Conservation (phyloP, 495 filamentous ascomycete species). For the Lophiostoma macrostomum region DNA sequence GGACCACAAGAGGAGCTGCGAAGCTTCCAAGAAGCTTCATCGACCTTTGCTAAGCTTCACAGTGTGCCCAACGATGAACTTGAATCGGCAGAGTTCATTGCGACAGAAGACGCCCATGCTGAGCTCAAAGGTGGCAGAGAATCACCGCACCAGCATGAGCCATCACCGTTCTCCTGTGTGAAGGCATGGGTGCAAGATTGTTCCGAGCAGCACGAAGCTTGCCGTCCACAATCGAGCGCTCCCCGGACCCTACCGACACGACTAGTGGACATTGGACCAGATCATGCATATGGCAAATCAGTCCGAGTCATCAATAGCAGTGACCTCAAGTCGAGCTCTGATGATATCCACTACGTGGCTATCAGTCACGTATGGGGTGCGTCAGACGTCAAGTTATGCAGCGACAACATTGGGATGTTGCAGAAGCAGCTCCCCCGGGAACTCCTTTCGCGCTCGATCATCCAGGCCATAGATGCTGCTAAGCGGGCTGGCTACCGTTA, state of each 20-base stretch:
- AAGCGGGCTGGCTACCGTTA: constrained; percentile 21
- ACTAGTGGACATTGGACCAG: constrained; percentile 16
- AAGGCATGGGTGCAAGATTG: constrained; percentile 27
- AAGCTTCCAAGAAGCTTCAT: no score
- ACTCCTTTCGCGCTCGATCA: constrained; percentile 7
- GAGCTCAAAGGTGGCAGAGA: not conserved
- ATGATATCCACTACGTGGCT: constrained; percentile 5
- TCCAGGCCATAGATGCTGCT: constrained; percentile 19
- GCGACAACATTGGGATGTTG: constrained; percentile 4
- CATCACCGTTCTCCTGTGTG: not conserved
- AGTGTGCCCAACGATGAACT: no score
- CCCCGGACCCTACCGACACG: constrained; percentile 19
- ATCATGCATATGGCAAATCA: not conserved
- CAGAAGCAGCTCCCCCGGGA: constrained; percentile 4
- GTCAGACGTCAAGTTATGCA: constrained; percentile 4
- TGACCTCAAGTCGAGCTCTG: constrained; percentile 1
- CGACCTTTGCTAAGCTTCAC: no score
- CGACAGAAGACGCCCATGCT: constrained; percentile 13
- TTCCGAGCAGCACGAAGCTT: constrained; percentile 17
- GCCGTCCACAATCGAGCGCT: not conserved
- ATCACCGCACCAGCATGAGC: not conserved
- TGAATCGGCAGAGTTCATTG: constrained; percentile 15
- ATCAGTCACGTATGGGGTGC: constrained; percentile 21
- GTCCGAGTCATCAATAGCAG: constrained; percentile 18
- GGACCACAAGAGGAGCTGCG: constrained; percentile 27